phyloP scores from a whole-genome alignment of 257 asterid species.

The Solanum phureja region DNA sequence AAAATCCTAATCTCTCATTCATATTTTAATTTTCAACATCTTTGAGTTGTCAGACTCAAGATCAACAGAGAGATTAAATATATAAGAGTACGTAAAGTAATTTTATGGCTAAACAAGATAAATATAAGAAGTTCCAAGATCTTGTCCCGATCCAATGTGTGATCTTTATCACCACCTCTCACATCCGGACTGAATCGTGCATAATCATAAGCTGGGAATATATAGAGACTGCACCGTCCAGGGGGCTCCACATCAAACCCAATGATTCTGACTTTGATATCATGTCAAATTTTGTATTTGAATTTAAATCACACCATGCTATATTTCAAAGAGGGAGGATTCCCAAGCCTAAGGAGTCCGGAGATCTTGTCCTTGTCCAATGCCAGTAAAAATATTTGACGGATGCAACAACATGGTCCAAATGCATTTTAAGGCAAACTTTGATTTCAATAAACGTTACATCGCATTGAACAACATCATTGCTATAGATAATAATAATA shows the following conservation, averaged over 20 bases:
- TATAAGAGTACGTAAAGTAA: neutral
- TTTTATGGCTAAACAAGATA: neutral
- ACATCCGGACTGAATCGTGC: neutral
- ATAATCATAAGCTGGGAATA: neutral
- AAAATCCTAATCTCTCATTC: neutral
- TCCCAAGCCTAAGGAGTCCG: neutral
- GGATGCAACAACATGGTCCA: slow-evolving; percentile 12
- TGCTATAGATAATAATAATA: neutral
- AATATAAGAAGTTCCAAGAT: neutral
- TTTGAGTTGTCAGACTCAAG: neutral
- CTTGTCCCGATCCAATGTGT: neutral
- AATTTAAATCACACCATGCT: neutral
- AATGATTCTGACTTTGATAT: neutral
- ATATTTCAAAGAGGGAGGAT: neutral
- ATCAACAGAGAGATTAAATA: neutral
- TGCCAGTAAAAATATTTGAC: neutral
- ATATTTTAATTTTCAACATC: neutral
- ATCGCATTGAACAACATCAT: neutral
- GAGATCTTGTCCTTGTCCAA: neutral
- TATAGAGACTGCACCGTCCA: neutral
- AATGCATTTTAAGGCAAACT: slow-evolving; percentile 14
- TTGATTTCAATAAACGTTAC: neutral
- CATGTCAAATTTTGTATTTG: neutral
- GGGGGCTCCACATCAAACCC: neutral
- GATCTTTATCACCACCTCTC: neutral